Conservation (phyloP, 2,329 filamentous ascomycete genomes). For the Trichoderma sp. region DNA sequence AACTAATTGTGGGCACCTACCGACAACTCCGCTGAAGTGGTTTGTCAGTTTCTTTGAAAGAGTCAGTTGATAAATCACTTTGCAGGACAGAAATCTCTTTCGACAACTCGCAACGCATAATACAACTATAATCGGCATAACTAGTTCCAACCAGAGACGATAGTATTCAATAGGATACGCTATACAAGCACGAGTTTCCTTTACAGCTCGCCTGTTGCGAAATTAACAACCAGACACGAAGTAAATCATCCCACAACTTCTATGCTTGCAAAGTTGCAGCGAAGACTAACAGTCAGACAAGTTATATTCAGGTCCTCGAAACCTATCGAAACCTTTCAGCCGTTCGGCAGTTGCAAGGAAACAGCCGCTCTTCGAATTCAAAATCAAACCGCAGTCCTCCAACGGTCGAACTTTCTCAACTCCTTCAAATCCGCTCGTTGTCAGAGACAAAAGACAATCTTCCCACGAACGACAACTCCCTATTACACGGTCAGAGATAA, state of each 20-base stretch:
- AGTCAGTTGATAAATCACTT: not conserved
- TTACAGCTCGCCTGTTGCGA: not conserved
- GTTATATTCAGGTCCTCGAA: not conserved
- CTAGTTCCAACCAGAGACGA: not conserved
- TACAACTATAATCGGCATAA: not conserved
- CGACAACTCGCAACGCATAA: not conserved
- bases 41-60: not conserved
- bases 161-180: not conserved
- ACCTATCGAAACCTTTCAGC: not conserved
- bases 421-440: not conserved
- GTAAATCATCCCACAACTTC: not conserved
- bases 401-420: not conserved
- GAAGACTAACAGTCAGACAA: not conserved
- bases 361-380: not conserved
- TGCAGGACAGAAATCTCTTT: not conserved
- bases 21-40: not conserved
- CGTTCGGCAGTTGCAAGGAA: not conserved
- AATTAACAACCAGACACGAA: not conserved
- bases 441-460: not conserved
- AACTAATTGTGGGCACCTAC: not conserved
- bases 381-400: not conserved
- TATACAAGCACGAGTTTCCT: not conserved
- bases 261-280: not conserved
- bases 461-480: no score
- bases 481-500: no score